Evolutionary conservation across 345 rosid genomes (phyloP).

Genomic region (Gossypium rotundifolium): DNA sequence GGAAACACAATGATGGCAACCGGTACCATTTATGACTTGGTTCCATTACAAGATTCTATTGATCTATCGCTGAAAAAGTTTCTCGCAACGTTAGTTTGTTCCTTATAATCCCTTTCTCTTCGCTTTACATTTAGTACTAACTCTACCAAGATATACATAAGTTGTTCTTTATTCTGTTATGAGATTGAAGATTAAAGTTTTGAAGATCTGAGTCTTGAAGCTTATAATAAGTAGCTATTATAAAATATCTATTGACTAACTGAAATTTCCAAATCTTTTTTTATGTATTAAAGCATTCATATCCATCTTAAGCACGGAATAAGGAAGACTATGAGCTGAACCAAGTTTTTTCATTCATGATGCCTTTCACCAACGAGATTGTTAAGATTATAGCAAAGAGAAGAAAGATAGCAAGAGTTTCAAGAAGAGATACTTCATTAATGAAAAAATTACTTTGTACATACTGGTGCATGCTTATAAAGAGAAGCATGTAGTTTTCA

Average conservation of each 20-base stretch:
- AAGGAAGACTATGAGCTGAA: neutral
- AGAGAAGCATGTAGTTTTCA: no score
- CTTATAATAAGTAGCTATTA: no score
- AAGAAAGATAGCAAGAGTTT: no score
- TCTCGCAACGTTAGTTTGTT: neutral
- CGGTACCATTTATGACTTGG: neutral
- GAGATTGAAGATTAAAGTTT: no score
- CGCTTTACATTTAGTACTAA: no score
- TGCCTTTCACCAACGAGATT: constrained; percentile 9
- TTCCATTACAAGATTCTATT: neutral
- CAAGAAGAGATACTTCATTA: no score
- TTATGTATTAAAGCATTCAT: neutral
- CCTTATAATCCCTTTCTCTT: neutral
- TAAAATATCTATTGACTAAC: neutral
- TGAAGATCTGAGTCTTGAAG: no score
- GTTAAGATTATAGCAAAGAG: no score
- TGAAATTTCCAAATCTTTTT: neutral
- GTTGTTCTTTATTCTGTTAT: no score
- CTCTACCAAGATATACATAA: no score
- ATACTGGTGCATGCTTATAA: no score
- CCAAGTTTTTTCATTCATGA: constrained; percentile 6
- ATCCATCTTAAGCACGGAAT: constrained; percentile 10
- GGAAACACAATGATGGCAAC: neutral
- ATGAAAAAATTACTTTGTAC: no score
- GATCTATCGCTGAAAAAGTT: neutral